phyloP scores from a whole-genome alignment of 768 basidiomycete genomes.

The Trametes sanguinea region DNA sequence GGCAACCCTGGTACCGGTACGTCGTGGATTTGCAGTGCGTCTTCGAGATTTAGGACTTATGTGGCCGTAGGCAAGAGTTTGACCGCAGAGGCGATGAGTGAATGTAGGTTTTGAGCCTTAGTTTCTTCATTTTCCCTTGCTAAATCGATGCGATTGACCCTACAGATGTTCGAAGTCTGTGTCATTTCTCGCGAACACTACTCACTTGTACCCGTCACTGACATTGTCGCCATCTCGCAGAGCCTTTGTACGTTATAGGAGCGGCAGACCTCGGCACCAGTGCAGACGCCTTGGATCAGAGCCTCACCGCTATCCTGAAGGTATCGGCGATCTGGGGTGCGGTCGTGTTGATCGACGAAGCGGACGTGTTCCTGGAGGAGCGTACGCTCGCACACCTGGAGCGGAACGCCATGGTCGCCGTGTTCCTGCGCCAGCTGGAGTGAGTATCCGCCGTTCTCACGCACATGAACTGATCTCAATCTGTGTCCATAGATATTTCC shows the following conservation, averaged over 20 bases:
- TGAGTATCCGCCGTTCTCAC: not conserved
- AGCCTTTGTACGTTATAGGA: conserved; percentile 38
- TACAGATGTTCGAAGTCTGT: conserved; percentile 29
- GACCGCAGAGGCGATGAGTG: conserved; percentile 39
- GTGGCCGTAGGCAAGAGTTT: conserved; percentile 32
- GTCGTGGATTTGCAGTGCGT: not conserved
- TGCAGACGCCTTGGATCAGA: conserved; percentile 34
- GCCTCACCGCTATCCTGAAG: conserved; percentile 35
- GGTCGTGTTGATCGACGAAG: conserved; percentile 41
- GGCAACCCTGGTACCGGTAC: conserved; percentile 36
- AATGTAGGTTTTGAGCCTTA: conserved; percentile 29
- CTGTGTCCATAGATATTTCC: conserved; percentile 29
- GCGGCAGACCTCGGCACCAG: conserved; percentile 39
- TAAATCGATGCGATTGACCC: not conserved
- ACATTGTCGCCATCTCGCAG: conserved; percentile 4
- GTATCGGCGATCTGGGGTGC: conserved; percentile 38
- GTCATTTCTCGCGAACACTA: not conserved
- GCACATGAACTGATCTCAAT: too few species aligned
- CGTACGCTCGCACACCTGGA: conserved; percentile 63
- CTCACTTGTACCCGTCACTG: not conserved
- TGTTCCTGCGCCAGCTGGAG: conserved; percentile 41
- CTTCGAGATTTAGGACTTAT: not conserved
- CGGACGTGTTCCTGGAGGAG: conserved; percentile 74
- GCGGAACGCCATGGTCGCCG: conserved; percentile 73
- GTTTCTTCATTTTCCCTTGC: not conserved